Percentiles rank a stretch among this genome's conserved stretches.
These are phyloP conservation scores for Uromyces viciae-fabae DNA, from an alignment of 1,284 basidiomycete species.

Conservation along the genomic window DNA sequence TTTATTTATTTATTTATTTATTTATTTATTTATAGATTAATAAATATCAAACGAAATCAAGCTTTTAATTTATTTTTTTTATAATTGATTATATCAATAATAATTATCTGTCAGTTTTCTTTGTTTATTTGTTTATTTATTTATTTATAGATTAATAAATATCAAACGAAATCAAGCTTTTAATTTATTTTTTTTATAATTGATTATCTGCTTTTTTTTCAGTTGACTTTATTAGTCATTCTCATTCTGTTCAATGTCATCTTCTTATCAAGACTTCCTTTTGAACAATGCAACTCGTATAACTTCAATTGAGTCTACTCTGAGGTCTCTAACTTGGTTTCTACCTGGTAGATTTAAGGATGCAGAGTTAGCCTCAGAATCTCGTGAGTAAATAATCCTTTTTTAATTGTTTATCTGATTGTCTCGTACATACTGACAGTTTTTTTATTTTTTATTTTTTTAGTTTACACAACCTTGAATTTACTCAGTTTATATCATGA, in stretches of 20 bases:
- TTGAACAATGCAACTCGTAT: conserved; percentile 49
- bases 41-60: no score
- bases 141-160: no score
- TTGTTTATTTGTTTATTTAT: no score
- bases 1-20: no score
- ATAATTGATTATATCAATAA: no score
- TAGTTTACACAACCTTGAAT: conserved; percentile 55
- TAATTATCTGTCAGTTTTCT: no score
- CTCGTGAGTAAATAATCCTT: conserved; percentile 14
- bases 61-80: no score
- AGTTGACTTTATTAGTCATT: no score
- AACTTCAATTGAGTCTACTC: conserved; percentile 49
- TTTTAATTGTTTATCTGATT: neutral
- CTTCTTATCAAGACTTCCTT: conserved; percentile 46
- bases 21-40: no score
- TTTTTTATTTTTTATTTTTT: neutral
- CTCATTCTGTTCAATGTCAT: conserved; percentile 12
- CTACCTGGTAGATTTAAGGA: conserved; percentile 52
- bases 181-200: no score
- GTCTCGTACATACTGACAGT: neutral
- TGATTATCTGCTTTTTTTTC: no score
- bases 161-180: no score
- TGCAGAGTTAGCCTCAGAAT: conserved; percentile 51
- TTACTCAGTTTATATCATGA: conserved; percentile 57
- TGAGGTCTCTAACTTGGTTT: conserved; percentile 52